Conservation (phyloP, 768 basidiomycete species). For the Guyanaporus albipodus region DNA sequence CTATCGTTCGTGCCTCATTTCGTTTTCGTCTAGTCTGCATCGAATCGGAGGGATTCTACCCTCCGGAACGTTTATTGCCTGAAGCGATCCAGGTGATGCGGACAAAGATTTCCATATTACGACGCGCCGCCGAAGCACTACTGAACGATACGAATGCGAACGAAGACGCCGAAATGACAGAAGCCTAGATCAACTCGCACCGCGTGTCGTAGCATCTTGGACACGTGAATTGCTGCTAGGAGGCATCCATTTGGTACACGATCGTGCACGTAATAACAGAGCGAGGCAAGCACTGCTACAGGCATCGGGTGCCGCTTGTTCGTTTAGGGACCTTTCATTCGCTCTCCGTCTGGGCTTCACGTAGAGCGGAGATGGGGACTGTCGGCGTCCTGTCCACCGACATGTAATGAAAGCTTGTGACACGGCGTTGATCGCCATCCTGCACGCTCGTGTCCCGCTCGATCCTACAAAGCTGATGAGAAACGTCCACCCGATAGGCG, state of each 20-base stretch:
- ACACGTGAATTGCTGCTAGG: conserved; percentile 2
- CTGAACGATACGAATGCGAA: conserved; percentile 40
- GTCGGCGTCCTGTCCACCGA: conserved; percentile 29
- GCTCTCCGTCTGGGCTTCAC: background rate
- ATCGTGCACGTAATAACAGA: background rate
- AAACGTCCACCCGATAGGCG: background rate
- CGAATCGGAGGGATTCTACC: conserved; percentile 87
- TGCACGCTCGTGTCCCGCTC: conserved; percentile 17
- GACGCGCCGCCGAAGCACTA: conserved; percentile 56
- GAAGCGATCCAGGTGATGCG: conserved; percentile 83
- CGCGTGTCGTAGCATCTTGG: background rate
- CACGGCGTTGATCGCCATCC: conserved; percentile 21
- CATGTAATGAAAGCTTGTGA: conserved; percentile 37
- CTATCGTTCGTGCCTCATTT: background rate
- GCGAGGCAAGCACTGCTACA: background rate
- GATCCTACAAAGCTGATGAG: conserved; percentile 17
- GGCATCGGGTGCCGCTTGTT: too few species aligned
- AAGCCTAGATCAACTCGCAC: conserved; percentile 23
- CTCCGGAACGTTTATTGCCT: conserved; percentile 75
- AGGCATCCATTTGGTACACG: background rate
- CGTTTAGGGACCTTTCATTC: too few species aligned
- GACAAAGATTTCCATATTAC: conserved; percentile 63
- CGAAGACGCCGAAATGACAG: conserved; percentile 55
- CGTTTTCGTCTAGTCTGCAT: conserved; percentile 61
- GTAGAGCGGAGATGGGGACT: conserved; percentile 29